These are phyloP conservation scores for Penicillium tannophilum DNA, from an alignment of 495 filamentous ascomycete genomes.

Conservation along the genomic window DNA sequence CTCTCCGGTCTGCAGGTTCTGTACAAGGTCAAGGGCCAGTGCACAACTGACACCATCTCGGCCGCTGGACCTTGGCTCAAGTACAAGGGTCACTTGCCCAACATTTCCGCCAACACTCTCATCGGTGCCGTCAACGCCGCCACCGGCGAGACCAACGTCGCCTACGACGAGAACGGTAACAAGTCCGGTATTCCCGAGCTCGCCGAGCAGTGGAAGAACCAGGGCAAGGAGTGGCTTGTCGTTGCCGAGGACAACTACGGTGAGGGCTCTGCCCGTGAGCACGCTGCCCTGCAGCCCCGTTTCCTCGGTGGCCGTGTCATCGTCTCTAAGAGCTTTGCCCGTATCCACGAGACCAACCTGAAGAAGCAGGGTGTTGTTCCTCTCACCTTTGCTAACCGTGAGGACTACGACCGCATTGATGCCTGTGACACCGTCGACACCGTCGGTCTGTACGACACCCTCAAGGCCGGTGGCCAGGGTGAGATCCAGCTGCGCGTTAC, in stretches of 20 bases:
- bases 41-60: conserved; percentile 98
- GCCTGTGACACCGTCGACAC: conserved; percentile 83
- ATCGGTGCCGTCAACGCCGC: conserved; percentile 91
- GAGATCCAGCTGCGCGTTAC: conserved; percentile 69
- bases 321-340: conserved; percentile 86
- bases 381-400: conserved; percentile 79
- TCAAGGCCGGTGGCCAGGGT: conserved; percentile 78
- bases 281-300: conserved; percentile 93
- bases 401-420: conserved; percentile 81
- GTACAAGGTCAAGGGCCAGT: conserved; percentile 94
- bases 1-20: conserved; percentile 69
- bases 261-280: conserved; percentile 91
- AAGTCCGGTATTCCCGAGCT: conserved; percentile 76
- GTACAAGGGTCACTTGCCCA: conserved; percentile 98
- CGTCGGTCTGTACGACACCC: conserved; percentile 77
- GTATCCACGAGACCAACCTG: conserved; percentile 98
- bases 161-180: conserved; percentile 77
- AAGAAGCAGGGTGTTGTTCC: conserved; percentile 99
- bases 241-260: conserved; percentile 98
- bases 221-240: conserved; percentile 76
- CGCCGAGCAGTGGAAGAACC: conserved; percentile 74
- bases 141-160: conserved; percentile 88
- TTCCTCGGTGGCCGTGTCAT: conserved; percentile 90
- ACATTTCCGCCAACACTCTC: conserved; percentile 94
- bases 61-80: conserved; percentile 97